Evolutionary conservation across 2,329 filamentous ascomycete species (phyloP), one percentile per base, ranked within the genome.

Genomic region (Exophiala xenobiotica): DNA sequence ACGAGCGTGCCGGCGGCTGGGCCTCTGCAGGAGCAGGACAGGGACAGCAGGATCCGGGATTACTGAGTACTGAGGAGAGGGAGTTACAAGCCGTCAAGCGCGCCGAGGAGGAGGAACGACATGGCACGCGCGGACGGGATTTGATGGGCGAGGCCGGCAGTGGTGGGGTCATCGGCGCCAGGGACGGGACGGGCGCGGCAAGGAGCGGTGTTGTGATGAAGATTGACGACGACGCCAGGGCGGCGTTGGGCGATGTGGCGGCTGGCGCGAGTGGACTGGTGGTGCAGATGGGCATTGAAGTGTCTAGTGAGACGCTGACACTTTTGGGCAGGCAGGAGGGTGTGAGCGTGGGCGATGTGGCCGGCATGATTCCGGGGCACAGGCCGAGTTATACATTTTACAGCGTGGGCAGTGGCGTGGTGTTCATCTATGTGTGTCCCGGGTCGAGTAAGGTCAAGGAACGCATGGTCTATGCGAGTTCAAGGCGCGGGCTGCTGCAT

Each of bases 381-480:
- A 78, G 81, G 57, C 82, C 82, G 9, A 71, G 80, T 49, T 85
- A 83, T 63, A 75, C 75, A 3, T 83, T 85, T 62, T 86, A 83
- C 66, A 46, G 24, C 1, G 52, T 46, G 7, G 23, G 18, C 5
- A 29, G 39, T 12, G 47, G 37, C 14, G 45, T 39, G 8, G 35
- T 85, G 18, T 86, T 85, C 67, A 78, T 85, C 52, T 85, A 83
- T 63, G 83, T 82, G 16, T 86, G 82, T 64, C 82, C 82, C 9
- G 74, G 76, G 0, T 72, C 64, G 9, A 80, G 79, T 11, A 82
- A 80, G 65, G 80, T 85, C 64, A 84, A 82, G 68, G 81, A 85
- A 66, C 74, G 82, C 49, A 85, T 86, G 82, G 62, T 85, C 53
- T 83, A 85, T 66, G 81, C 82, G 19, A 80, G 79, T 47, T 79